Evolutionary conservation across 805 yeast genomes (phyloP).

Genomic region (Saccharomyces kudriavzevii): DNA sequence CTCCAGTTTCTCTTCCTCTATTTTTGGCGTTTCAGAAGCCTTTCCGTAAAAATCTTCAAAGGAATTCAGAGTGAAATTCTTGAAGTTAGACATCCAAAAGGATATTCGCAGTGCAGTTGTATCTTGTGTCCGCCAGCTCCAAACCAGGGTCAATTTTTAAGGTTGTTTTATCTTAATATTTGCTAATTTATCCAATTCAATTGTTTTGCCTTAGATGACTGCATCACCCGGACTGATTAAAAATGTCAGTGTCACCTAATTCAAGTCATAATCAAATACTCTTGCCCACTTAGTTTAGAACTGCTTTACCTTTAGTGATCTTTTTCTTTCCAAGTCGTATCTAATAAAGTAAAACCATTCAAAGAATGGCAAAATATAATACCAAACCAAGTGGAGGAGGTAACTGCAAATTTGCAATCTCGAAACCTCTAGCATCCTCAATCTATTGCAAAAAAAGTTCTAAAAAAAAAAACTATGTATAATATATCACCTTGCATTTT

Average conservation of each 20-base stretch:
- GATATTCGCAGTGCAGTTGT: background rate
- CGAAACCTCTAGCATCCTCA: too few species aligned
- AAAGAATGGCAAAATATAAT: too few species aligned
- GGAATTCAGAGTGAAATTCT: background rate
- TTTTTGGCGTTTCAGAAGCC: background rate
- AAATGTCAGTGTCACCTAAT: background rate
- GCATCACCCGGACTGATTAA: background rate
- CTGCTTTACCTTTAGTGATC: too few species aligned
- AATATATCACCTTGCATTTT: background rate
- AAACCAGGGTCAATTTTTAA: background rate
- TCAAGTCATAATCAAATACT: background rate
- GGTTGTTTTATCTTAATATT: background rate
- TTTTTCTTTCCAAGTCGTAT: too few species aligned
- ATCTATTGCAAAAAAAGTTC: background rate
- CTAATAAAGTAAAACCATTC: too few species aligned
- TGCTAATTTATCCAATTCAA: background rate
- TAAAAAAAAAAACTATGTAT: background rate
- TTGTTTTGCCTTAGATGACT: background rate
- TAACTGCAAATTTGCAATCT: too few species aligned
- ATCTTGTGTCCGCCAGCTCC: background rate
- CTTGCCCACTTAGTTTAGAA: too few species aligned
- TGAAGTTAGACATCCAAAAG: background rate
- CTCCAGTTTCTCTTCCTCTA: background rate
- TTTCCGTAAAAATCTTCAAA: background rate
- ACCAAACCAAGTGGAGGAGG: too few species aligned